Conservation (phyloP, 176 grass and related monocot species). For the Oryza brachyantha region DNA sequence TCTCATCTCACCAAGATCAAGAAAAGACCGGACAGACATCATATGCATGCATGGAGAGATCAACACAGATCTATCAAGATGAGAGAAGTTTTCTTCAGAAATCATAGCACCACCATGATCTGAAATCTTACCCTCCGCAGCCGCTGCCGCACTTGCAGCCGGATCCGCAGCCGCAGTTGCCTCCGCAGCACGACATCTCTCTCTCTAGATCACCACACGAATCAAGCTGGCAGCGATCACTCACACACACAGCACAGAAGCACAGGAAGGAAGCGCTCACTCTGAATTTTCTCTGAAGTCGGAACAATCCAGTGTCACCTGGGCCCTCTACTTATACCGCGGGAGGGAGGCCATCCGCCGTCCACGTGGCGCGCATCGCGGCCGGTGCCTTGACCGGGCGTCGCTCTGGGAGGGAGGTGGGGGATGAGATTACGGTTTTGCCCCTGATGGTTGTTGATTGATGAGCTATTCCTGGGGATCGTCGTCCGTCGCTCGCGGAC, state of each 20-base stretch:
- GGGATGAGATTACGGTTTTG: neutral
- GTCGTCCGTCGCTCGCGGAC: neutral
- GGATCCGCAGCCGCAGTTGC: slow-evolving; percentile 86
- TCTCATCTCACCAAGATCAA: neutral
- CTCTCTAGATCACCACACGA: neutral
- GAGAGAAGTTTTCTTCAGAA: too few species aligned
- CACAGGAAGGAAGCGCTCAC: neutral
- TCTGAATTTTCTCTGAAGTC: neutral
- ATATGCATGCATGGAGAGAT: neutral
- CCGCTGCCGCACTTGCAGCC: slow-evolving; percentile 73
- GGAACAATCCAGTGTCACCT: too few species aligned
- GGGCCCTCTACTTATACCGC: slow-evolving; percentile 5
- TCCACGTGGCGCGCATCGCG: slow-evolving; percentile 16
- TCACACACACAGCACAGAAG: too few species aligned
- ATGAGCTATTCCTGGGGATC: neutral
- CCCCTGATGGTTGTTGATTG: neutral
- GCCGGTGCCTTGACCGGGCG: neutral
- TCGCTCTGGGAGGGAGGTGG: neutral
- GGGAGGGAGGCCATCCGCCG: slow-evolving; percentile 8
- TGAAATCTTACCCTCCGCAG: slow-evolving; percentile 69
- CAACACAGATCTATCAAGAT: neutral
- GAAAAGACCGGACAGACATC: neutral
- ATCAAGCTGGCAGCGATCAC: neutral
- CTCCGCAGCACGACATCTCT: slow-evolving; percentile 85
- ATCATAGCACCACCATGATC: too few species aligned